Percentiles rank a stretch among this genome's conserved stretches.
phyloP scores from a whole-genome alignment of 2,329 filamentous ascomycete genomes.

The Beauveria asiatica region DNA sequence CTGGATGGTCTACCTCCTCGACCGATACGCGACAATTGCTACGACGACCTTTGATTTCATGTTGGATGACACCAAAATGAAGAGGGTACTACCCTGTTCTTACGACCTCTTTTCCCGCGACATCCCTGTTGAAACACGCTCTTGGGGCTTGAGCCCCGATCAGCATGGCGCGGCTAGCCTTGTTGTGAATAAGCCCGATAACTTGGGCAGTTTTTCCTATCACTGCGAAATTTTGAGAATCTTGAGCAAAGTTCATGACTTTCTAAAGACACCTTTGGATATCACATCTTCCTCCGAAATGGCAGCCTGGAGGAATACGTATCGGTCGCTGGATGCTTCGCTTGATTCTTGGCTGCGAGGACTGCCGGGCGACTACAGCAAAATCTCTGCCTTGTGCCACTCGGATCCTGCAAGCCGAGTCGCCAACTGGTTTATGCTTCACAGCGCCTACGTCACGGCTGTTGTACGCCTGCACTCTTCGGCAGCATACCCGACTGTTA shows the following conservation, averaged over 20 bases:
- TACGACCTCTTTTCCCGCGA: slow-evolving; percentile 37
- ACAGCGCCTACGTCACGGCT: slow-evolving; percentile 35
- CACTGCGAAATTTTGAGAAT: slow-evolving; percentile 37
- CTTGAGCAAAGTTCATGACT: slow-evolving; percentile 34
- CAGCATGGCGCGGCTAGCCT: slow-evolving; percentile 19
- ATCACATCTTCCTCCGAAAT: slow-evolving; percentile 29
- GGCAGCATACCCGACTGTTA: slow-evolving; percentile 32
- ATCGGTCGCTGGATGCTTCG: slow-evolving; percentile 29
- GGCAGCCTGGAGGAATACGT: slow-evolving; percentile 32
- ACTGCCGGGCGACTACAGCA: slow-evolving; percentile 35
- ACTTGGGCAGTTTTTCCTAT: slow-evolving; percentile 36
- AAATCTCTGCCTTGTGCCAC: slow-evolving; percentile 36
- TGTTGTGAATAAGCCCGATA: slow-evolving; percentile 30
- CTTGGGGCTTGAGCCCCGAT: slow-evolving; percentile 19
- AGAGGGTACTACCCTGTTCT: slow-evolving; percentile 33
- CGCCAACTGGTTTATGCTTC: slow-evolving; percentile 39
- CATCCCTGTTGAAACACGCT: slow-evolving; percentile 33
- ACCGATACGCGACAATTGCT: slow-evolving; percentile 35
- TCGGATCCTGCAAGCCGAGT: slow-evolving; percentile 36
- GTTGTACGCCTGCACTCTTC: slow-evolving; percentile 36
- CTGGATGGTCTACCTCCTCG: slow-evolving; percentile 38
- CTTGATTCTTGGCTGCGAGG: slow-evolving; percentile 34
- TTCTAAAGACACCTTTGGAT: slow-evolving; percentile 32
- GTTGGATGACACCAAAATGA: slow-evolving; percentile 30
- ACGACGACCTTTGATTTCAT: slow-evolving; percentile 34